Evolutionary conservation across 2,329 filamentous ascomycete species (phyloP).

Genomic region (Colletotrichum orchidophilum): DNA sequence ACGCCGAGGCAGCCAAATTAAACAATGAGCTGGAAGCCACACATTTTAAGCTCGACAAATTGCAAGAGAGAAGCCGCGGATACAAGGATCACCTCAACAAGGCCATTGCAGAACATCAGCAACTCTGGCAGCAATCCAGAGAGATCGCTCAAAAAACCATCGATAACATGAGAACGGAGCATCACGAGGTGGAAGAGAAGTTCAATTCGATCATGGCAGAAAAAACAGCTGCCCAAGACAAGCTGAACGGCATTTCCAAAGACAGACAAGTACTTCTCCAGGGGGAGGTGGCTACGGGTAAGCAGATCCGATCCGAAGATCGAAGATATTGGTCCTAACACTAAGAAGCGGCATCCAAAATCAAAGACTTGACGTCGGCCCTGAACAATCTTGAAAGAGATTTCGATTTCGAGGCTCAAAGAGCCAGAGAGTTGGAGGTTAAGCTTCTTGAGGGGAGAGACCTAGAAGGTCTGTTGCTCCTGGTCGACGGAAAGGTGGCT

Average conservation of each 20-base stretch:
- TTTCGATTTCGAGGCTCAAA: neutral
- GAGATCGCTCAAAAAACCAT: constrained; percentile 45
- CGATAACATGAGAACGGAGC: constrained; percentile 45
- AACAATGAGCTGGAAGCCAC: constrained; percentile 41
- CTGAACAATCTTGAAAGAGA: neutral
- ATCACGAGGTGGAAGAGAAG: constrained; percentile 37
- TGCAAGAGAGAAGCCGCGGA: constrained; percentile 47
- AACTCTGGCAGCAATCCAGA: constrained; percentile 48
- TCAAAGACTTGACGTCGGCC: neutral
- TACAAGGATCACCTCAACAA: constrained; percentile 54
- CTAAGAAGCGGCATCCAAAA: neutral
- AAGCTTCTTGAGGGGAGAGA: neutral
- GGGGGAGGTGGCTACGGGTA: neutral
- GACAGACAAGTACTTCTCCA: neutral
- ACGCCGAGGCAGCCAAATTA: constrained; percentile 39
- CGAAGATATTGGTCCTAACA: neutral
- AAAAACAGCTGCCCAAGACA: constrained; percentile 27
- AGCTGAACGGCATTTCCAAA: neutral
- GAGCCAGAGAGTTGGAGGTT: neutral
- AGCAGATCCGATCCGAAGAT: neutral
- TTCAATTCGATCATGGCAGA: constrained; percentile 34
- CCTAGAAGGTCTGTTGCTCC: neutral
- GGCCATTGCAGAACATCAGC: constrained; percentile 57
- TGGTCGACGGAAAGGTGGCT: neutral
- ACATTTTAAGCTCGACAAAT: constrained; percentile 38